A percentile compares a stretch with the other conserved stretches of the same genome.
These are phyloP conservation scores for slime mould (Dictyostelium discoideum) DNA, from an alignment of 78 protist genomes.

Conservation along the genomic window DNA sequence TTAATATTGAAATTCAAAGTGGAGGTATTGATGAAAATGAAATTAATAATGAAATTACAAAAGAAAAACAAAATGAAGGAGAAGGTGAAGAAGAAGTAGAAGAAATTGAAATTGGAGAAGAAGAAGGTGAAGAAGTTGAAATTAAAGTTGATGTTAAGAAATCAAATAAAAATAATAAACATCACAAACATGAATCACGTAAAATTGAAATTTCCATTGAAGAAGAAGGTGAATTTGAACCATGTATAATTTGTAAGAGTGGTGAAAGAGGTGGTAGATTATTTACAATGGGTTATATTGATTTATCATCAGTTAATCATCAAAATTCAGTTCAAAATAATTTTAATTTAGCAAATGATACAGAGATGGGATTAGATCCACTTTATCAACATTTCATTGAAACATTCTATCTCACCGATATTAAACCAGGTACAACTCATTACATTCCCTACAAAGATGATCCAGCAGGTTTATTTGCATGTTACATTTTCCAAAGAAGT, in stretches of 20 bases:
- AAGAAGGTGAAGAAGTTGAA: background rate
- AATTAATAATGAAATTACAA: background rate
- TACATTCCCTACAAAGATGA: constrained; percentile 49
- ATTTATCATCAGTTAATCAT: constrained; percentile 22
- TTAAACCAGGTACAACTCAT: constrained; percentile 52
- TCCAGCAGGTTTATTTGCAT: constrained; percentile 42
- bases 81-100: background rate
- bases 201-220: background rate
- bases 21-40: background rate
- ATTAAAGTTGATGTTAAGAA: background rate
- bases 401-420: constrained; percentile 2
- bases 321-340: constrained; percentile 12
- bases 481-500: constrained; percentile 34
- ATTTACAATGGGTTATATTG: constrained; percentile 63
- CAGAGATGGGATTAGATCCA: constrained; percentile 10
- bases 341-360: background rate
- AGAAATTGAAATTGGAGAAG: background rate
- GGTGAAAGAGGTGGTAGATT: constrained; percentile 34
- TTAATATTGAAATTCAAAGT: background rate
- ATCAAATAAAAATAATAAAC: background rate
- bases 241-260: constrained; percentile 65
- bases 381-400: constrained; percentile 38
- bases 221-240: constrained; percentile 2
- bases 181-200: background rate
- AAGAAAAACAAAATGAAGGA: background rate